These are phyloP conservation scores for Ascochyta koolunga DNA, from an alignment of 2,329 filamentous ascomycete species.

Conservation along the genomic window DNA sequence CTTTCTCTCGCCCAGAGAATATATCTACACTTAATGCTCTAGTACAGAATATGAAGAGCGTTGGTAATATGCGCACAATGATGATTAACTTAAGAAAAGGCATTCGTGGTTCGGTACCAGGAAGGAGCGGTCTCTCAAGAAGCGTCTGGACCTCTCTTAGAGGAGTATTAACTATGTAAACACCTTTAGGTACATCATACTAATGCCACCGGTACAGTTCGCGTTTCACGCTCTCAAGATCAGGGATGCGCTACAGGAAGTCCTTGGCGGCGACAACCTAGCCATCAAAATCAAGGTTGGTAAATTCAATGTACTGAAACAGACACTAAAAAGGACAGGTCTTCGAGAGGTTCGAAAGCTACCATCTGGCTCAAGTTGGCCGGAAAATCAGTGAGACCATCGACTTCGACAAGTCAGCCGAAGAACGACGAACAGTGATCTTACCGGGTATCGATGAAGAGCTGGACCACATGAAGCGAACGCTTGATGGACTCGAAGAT, in stretches of 20 bases:
- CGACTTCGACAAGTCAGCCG: conserved; percentile 78
- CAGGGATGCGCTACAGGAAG: conserved; percentile 65
- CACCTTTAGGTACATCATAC: not conserved
- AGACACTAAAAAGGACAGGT: conserved; percentile 51
- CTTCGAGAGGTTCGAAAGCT: conserved; percentile 64
- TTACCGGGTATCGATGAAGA: conserved; percentile 72
- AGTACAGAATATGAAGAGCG: conserved; percentile 66
- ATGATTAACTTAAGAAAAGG: conserved; percentile 79
- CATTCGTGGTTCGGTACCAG: conserved; percentile 61
- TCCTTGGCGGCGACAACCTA: conserved; percentile 61
- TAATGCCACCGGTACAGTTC: conserved; percentile 59
- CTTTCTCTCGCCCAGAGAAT: conserved; percentile 74
- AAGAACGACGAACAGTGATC: conserved; percentile 75
- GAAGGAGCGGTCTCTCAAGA: conserved; percentile 63
- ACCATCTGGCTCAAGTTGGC: conserved; percentile 69
- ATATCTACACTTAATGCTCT: conserved; percentile 61
- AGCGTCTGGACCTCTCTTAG: conserved; percentile 77
- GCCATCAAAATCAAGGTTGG: conserved; percentile 61
- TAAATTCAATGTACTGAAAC: too few relatives aligned
- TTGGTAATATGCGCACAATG: conserved; percentile 76
- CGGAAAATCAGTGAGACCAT: conserved; percentile 72
- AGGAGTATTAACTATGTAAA: conserved; percentile 46
- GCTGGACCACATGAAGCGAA: conserved; percentile 78
- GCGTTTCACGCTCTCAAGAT: conserved; percentile 73
- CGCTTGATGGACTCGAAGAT: conserved; percentile 77